Conservation (phyloP, 2,329 filamentous ascomycete genomes). For the Ophiostoma quercus region DNA sequence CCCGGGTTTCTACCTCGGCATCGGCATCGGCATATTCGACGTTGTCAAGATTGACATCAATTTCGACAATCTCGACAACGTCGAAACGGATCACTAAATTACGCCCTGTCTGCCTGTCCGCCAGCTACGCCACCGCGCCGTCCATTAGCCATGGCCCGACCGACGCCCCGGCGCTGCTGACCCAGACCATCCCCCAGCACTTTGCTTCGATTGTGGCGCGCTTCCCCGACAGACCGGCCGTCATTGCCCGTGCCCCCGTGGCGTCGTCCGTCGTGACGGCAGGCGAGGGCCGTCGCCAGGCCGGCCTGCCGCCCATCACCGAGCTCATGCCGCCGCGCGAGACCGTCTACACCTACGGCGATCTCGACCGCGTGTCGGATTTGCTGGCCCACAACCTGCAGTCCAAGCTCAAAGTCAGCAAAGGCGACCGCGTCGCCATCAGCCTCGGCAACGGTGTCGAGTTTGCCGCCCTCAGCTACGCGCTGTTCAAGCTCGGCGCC, state of each 20-base stretch:
- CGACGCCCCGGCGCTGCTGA: constrained; percentile 58
- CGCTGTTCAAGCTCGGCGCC: constrained; percentile 88
- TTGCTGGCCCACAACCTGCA: constrained; percentile 65
- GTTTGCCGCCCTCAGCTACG: constrained; percentile 80
- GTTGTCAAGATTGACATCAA: neutral
- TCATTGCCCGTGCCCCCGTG: constrained; percentile 47
- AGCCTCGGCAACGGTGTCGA: constrained; percentile 81
- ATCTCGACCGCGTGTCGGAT: constrained; percentile 72
- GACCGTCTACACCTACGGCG: constrained; percentile 64
- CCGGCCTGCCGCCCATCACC: neutral
- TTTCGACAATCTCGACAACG: too few species aligned
- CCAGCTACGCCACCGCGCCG: neutral
- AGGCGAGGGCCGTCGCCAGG: neutral
- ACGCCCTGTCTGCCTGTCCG: neutral
- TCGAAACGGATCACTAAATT: too few species aligned
- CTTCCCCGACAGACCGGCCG: constrained; percentile 59
- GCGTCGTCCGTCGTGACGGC: constrained; percentile 23
- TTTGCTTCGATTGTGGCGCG: constrained; percentile 60
- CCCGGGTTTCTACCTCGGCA: constrained; percentile 8
- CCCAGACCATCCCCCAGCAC: constrained; percentile 65
- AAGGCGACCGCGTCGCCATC: constrained; percentile 79
- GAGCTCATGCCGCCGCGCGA: constrained; percentile 39
- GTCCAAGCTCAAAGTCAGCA: constrained; percentile 61
- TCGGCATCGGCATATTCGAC: neutral
- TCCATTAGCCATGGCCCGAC: constrained; percentile 20